These are phyloP conservation scores for Aegle marmelos DNA, from an alignment of 345 rosid species.

Conservation along the genomic window DNA sequence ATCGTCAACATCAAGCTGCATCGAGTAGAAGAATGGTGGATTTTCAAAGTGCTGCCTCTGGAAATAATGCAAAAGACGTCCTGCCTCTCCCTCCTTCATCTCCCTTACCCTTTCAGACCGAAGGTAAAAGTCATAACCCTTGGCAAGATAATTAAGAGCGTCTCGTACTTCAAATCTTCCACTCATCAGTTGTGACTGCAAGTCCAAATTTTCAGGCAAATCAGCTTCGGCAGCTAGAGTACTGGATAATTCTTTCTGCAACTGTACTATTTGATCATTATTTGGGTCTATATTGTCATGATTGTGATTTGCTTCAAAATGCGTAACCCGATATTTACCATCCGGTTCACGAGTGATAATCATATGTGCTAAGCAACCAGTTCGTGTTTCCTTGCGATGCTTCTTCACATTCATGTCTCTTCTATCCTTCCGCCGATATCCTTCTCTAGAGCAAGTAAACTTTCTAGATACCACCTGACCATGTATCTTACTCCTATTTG, in stretches of 20 bases:
- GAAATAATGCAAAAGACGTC: slow-evolving; percentile 32
- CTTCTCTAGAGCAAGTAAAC: slow-evolving; percentile 26
- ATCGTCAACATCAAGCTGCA: slow-evolving; percentile 36
- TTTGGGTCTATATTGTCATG: slow-evolving; percentile 25
- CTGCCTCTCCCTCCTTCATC: slow-evolving; percentile 34
- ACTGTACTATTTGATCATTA: slow-evolving; percentile 12
- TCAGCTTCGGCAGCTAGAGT: slow-evolving; percentile 21
- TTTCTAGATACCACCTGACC: slow-evolving; percentile 31
- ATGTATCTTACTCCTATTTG: slow-evolving; percentile 30
- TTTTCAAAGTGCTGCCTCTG: slow-evolving; percentile 36
- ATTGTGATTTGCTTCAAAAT: slow-evolving; percentile 30
- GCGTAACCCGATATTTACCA: slow-evolving; percentile 24
- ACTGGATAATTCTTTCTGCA: slow-evolving; percentile 22
- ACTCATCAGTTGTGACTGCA: slow-evolving; percentile 9
- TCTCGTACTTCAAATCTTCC: slow-evolving; percentile 16
- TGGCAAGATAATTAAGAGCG: slow-evolving; percentile 25
- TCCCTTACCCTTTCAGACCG: slow-evolving; percentile 28
- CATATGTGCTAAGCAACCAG: slow-evolving; percentile 31
- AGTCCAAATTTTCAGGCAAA: slow-evolving; percentile 7
- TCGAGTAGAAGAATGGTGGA: slow-evolving; percentile 20
- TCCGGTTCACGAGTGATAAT: slow-evolving; percentile 24
- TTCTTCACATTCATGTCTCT: slow-evolving; percentile 24
- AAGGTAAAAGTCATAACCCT: slow-evolving; percentile 20
- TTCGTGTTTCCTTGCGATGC: slow-evolving; percentile 29
- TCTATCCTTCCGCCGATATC: slow-evolving; percentile 23